Evolutionary conservation across 306 rosid genomes (phyloP).

Genomic region (Begonia masoniana): DNA sequence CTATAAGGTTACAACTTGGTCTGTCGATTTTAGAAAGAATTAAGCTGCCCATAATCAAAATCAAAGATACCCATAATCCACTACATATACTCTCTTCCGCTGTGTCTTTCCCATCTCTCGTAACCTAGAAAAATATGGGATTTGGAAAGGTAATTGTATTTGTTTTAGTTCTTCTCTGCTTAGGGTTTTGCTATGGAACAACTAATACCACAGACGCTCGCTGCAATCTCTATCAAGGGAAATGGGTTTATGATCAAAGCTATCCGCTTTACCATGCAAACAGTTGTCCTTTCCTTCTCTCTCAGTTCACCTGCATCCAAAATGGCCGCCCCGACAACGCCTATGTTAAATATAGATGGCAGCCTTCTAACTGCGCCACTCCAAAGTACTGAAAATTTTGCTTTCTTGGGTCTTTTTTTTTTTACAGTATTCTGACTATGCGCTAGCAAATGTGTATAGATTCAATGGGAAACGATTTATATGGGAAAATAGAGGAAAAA

Average conservation of each 20-base stretch:
- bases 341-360: slow-evolving; percentile 13
- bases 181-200: no score
- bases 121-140: no score
- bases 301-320: slow-evolving; percentile 12
- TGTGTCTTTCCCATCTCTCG: no score
- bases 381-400: slow-evolving; percentile 6
- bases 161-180: no score
- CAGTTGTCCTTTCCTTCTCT: slow-evolving; percentile 10
- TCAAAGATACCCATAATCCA: no score
- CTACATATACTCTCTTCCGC: no score
- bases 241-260: slow-evolving; percentile 12
- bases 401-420: neutral
- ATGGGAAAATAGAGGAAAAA: slow-evolving; percentile 37
- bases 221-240: slow-evolving; percentile 7
- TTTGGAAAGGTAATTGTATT: no score
- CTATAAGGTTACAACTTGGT: no score
- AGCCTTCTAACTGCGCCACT: slow-evolving; percentile 7
- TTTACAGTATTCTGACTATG: neutral
- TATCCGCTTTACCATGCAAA: slow-evolving; percentile 11
- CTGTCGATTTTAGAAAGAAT: no score
- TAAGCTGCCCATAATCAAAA: no score
- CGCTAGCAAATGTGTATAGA: slow-evolving; percentile 10
- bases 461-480: slow-evolving; percentile 39
- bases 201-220: no score
- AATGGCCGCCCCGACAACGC: slow-evolving; percentile 11